These are phyloP conservation scores for Wickerhamomyces kurtzmanii DNA, from an alignment of 805 yeast species.

Conservation along the genomic window DNA sequence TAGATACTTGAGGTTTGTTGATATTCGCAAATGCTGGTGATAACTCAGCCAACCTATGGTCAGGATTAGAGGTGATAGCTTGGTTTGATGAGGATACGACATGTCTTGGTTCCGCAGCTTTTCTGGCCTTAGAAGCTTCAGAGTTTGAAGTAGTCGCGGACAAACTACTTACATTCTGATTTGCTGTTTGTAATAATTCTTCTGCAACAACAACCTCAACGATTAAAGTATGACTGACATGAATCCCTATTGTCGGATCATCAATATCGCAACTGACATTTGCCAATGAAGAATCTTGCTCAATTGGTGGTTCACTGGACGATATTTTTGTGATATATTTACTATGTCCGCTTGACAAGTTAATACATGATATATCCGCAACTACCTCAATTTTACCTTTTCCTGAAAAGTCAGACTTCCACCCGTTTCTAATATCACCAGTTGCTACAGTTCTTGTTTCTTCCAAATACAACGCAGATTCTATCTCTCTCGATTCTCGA, in stretches of 20 bases:
- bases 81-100: conserved; percentile 3
- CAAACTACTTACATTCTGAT: conserved; percentile 21
- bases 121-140: conserved; percentile 4
- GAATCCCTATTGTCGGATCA: conserved; percentile 73
- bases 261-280: conserved; percentile 72
- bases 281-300: conserved; percentile 15
- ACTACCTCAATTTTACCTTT: conserved; percentile 74
- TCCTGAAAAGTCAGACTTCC: conserved; percentile 87
- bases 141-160: conserved; percentile 20
- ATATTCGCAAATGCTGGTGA: conserved; percentile 32
- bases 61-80: conserved; percentile 12
- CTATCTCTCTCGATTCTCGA: conserved; percentile 19
- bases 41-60: conserved; percentile 31
- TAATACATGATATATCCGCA: conserved; percentile 56
- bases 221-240: conserved; percentile 65
- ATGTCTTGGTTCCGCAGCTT: neutral
- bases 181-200: conserved; percentile 46
- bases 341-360: conserved; percentile 42
- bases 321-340: conserved; percentile 34
- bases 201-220: conserved; percentile 94
- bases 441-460: conserved; percentile 64
- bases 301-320: conserved; percentile 26
- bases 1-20: conserved; percentile 16
- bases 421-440: conserved; percentile 83
- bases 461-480: conserved; percentile 47